Evolutionary conservation across 495 filamentous ascomycete species (phyloP).

Genomic region (Annulohypoxylon stygium): DNA sequence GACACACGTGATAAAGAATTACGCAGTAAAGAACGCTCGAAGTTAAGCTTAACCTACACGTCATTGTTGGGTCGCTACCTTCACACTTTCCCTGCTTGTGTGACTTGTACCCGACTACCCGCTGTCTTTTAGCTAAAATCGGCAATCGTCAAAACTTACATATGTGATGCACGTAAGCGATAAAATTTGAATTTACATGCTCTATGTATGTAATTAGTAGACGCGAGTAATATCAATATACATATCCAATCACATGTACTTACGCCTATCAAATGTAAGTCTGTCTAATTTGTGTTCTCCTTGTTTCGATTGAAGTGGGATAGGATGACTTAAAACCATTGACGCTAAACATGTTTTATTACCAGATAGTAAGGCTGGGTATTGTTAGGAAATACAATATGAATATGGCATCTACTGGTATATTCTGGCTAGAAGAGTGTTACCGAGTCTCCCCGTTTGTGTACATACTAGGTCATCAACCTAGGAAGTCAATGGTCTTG

Average conservation of each 20-base stretch:
- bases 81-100: not conserved
- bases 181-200: not conserved
- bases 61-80: conserved; percentile 16
- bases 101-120: not conserved
- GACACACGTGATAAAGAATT: conserved; percentile 27
- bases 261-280: not conserved
- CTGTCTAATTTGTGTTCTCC: not conserved
- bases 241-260: not conserved
- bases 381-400: not conserved
- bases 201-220: not conserved
- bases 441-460: not conserved
- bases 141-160: not conserved
- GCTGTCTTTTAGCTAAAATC: not conserved
- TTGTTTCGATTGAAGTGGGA: not conserved
- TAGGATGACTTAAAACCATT: not conserved
- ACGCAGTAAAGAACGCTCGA: not conserved
- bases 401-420: not conserved
- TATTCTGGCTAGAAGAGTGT: not conserved
- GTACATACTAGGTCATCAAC: too few species aligned
- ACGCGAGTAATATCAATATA: not conserved
- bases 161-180: not conserved
- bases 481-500: not conserved
- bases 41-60: conserved; percentile 18
- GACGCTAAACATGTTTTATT: conserved; percentile 1
- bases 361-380: not conserved